A percentile compares a stretch with the other conserved stretches of the same genome.
Evolutionary conservation across 2,329 filamentous ascomycete species (phyloP).

Genomic region (Fusarium cyanostomum): DNA sequence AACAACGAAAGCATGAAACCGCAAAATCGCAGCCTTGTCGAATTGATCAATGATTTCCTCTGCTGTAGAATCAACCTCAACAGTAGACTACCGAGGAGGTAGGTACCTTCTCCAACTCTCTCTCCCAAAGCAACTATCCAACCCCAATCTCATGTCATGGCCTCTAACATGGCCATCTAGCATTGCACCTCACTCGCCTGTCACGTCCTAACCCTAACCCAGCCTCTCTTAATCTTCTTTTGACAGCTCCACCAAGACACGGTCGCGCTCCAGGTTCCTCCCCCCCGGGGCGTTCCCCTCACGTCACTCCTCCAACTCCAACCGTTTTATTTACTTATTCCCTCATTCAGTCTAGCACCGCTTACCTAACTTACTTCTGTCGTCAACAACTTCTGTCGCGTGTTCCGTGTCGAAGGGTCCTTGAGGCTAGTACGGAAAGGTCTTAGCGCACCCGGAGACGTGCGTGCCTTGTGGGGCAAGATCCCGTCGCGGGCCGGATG

Average conservation of each 20-base stretch:
- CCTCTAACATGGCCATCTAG: background rate
- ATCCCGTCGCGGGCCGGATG: slow-evolving; percentile 36
- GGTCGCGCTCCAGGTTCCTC: slow-evolving; percentile 23
- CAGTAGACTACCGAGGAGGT: too few species aligned
- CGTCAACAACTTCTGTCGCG: slow-evolving; percentile 19
- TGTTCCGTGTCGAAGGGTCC: slow-evolving; percentile 16
- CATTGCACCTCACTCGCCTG: background rate
- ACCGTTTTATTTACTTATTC: slow-evolving; percentile 41
- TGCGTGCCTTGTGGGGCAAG: slow-evolving; percentile 33
- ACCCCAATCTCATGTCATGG: background rate
- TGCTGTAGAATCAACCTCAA: background rate
- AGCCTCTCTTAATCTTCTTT: slow-evolving; percentile 15
- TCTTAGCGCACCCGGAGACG: slow-evolving; percentile 11
- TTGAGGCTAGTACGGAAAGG: background rate
- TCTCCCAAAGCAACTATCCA: background rate
- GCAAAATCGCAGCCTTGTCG: background rate
- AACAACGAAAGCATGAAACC: background rate
- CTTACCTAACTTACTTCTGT: slow-evolving; percentile 13
- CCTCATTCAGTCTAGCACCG: slow-evolving; percentile 17
- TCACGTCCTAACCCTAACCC: slow-evolving; percentile 28
- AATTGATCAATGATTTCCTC: background rate
- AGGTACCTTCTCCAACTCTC: background rate
- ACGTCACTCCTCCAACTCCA: slow-evolving; percentile 23
- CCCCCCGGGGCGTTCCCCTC: background rate
- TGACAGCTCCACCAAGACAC: slow-evolving; percentile 13